Evolutionary conservation across 495 filamentous ascomycete genomes (phyloP), one percentile per base, ranked within the genome.

Genomic region (Glonium stellatum): DNA sequence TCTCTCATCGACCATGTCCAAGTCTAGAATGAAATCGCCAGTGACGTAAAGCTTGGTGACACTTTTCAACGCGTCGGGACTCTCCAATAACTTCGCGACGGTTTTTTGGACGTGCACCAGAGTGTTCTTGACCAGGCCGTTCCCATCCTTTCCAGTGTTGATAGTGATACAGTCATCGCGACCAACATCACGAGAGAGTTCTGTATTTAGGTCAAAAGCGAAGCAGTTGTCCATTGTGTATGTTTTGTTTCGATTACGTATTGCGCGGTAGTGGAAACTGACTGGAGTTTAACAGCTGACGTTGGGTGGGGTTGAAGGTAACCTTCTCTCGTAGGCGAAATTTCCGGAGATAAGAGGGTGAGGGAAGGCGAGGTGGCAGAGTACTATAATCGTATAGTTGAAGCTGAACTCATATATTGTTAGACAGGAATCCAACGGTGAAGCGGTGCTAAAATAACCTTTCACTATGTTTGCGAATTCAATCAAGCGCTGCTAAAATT

Each of bases 11-110:
- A 11, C 21, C 12, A 37, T 6, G 3, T 61, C 55, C 41, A 41
- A 53, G 6, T 47, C 23, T 9, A 39, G 25, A 13, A 36, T 47
- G 37, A 55, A 63, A 6, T 55, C 27, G 12, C 61, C 61, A 13
- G 54, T 42, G 1, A 63, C 41, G 34, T 63, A 63, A 21, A 59
- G 21, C 42, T 55, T 59, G 3, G 61, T 63, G 19, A 10, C 18
- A 34, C 27, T 31, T 1, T 9, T 52, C 21, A 48, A 11, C 27
- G 44, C 48, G 12, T 25, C 31, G 13, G 39, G 31, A 3, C 19
- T 5, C 11, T 55, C 53, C 23, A 55, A 21, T 5, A 55, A 5
- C 10, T 46, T 15, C n/a, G 4, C 21, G 21, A 61, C 19, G n/a
- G 18, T 23, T 25, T n/a, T n/a, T 4, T 35, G 46, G 21, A 47